A percentile compares a stretch with the other conserved stretches of the same genome.
These are phyloP conservation scores for Eudorina sp. DNA, from an alignment of 139 green algal genomes.

Conservation along the genomic window DNA sequence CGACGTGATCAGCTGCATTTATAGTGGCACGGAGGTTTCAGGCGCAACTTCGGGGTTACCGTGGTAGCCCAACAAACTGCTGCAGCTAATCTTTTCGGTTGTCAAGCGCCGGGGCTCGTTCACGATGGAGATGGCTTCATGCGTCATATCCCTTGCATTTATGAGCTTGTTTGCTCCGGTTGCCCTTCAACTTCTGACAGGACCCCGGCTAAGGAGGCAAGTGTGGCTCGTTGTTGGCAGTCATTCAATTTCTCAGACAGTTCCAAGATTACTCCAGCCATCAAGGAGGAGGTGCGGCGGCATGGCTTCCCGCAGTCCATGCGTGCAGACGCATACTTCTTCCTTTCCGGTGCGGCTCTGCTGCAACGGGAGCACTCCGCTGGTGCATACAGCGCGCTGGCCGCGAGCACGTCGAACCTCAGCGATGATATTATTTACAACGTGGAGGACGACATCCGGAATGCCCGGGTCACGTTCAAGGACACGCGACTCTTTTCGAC, in stretches of 20 bases:
- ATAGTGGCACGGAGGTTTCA: too few species aligned
- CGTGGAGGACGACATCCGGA: slow-evolving; percentile 24
- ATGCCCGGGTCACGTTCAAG: background rate
- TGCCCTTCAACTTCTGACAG: background rate
- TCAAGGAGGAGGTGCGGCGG: slow-evolving; percentile 35
- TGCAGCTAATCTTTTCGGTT: too few species aligned
- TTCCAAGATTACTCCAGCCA: background rate
- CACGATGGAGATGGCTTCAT: too few species aligned
- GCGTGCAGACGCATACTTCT: slow-evolving; percentile 4
- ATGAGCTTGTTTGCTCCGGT: background rate
- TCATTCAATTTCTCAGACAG: background rate
- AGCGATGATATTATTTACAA: slow-evolving; percentile 1
- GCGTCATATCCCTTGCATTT: too few species aligned
- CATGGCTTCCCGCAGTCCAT: background rate
- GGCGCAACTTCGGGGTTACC: too few species aligned
- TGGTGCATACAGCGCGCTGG: background rate
- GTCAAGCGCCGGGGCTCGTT: too few species aligned
- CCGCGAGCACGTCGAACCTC: slow-evolving; percentile 20
- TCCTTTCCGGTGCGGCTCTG: background rate
- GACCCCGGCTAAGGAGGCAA: slow-evolving; percentile 43
- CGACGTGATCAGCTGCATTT: too few species aligned
- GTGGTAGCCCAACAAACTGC: too few species aligned
- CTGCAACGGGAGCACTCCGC: background rate
- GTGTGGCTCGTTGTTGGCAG: slow-evolving; percentile 14
- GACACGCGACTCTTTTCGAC: slow-evolving; percentile 17